These are phyloP conservation scores for Candida sonorensis DNA, from an alignment of 805 yeast genomes.

Conservation along the genomic window DNA sequence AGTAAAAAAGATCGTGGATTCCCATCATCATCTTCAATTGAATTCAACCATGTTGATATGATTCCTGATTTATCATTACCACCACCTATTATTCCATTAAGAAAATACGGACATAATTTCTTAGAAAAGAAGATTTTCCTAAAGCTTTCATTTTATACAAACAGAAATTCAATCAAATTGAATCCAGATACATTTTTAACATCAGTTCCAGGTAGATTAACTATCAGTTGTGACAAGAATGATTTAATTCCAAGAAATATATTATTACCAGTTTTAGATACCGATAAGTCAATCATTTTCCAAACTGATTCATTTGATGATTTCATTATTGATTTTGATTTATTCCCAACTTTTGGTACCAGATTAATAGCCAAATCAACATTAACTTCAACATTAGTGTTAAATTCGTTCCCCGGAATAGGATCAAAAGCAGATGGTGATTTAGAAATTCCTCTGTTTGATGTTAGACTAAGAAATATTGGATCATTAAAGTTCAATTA, in stretches of 20 bases:
- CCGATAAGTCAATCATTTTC: slow-evolving; percentile 61
- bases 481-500: slow-evolving; percentile 75
- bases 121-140: slow-evolving; percentile 83
- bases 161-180: slow-evolving; percentile 37
- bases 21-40: slow-evolving; percentile 8
- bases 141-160: slow-evolving; percentile 60
- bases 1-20: no score
- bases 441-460: slow-evolving; percentile 67
- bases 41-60: slow-evolving; percentile 45
- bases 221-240: slow-evolving; percentile 66
- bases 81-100: slow-evolving; percentile 90
- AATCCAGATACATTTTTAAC: slow-evolving; percentile 37
- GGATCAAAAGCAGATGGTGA: slow-evolving; percentile 33
- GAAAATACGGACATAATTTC: slow-evolving; percentile 94
- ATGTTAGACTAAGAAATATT: slow-evolving; percentile 69
- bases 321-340: slow-evolving; percentile 77
- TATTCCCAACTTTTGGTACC: slow-evolving; percentile 93
- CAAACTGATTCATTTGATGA: slow-evolving; percentile 74
- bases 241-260: slow-evolving; percentile 88
- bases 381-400: slow-evolving; percentile 55
- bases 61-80: slow-evolving; percentile 91
- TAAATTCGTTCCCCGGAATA: slow-evolving; percentile 27
- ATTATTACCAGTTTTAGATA: slow-evolving; percentile 67
- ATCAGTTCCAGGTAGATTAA: slow-evolving; percentile 72
- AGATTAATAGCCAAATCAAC: slow-evolving; percentile 85